Evolutionary conservation across 2,329 filamentous ascomycete genomes (phyloP), one percentile per base, ranked within the genome.

Genomic region (Grosmannia penicillata): DNA sequence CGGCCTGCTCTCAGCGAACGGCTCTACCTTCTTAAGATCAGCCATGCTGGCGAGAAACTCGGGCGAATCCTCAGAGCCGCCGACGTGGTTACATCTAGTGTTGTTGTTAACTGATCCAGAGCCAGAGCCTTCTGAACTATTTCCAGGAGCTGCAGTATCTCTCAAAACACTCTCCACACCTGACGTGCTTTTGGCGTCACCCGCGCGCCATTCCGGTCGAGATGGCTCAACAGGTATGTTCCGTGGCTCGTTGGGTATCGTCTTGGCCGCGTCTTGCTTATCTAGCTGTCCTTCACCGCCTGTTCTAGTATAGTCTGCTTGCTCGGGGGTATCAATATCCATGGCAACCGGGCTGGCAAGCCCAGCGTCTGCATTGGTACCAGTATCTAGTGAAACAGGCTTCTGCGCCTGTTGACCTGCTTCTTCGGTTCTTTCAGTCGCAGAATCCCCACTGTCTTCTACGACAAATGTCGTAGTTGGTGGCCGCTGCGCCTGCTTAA

Each of bases 251-350:
- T 54, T n/a, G n/a, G n/a, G n/a, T n/a, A n/a, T 54, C 5, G 49
- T 40, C 17, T 55, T n/a, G 8, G 32, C 22, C 14, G 21, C 3
- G 21, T 24, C 13, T n/a, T n/a, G n/a, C n/a, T n/a, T n/a, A n/a
- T n/a, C n/a, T n/a, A n/a, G n/a, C n/a, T n/a, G n/a, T n/a, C n/a
- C n/a, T n/a, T n/a, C n/a, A n/a, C n/a, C n/a, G n/a, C n/a, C n/a
- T n/a, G n/a, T n/a, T n/a, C n/a, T n/a, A n/a, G n/a, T n/a, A n/a
- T n/a, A n/a, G n/a, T n/a, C n/a, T 22, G 48, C 46, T 9, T 46
- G 45, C 18, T 53, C 53, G 17, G 72, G 70, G 5, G 68, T 63
- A 48, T 79, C 75, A 36, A 79, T 76, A 45, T 79, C 75, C 75
- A 79, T 79, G 13, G 73, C 71, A 41, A 67, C 70, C 3, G 72